Evolutionary conservation across 768 basidiomycete genomes (phyloP), one percentile per base, ranked within the genome.

Genomic region (Naganishia friedmannii): DNA sequence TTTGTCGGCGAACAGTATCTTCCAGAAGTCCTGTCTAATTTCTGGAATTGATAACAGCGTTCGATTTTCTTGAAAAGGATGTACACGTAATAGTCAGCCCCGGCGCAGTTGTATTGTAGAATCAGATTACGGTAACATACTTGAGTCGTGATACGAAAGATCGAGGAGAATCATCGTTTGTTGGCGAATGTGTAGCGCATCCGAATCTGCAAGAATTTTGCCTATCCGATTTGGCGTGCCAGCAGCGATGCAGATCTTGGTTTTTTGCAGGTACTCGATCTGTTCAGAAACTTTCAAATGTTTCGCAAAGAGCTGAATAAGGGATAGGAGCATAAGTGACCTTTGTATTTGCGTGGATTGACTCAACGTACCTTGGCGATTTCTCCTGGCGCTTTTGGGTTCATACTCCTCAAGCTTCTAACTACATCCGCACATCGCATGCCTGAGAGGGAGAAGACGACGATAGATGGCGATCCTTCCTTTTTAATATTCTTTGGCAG

Each of bases 271-370:
- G 82, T 93, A 91, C 19, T 87, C 83, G 76, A 90, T 87, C 80
- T 98, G 94, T 69, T 94, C 91, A 58, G 88, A 83, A 48, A 94
- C 83, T 82, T 94, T 96, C 82, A 95, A 88, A 78, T 98, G 94
- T 81, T 89, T 93, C 34, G 94, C 92, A 76, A 98, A 98, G 31
- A 99, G 86, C 80, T 82, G 68, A 26, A 12, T 0, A 7, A 9
- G 23, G 42, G n/a, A 23, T 19, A 37, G 19, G 26, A 53, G 32
- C 26, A 23, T 56, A 26, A 39, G 21, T n/a, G 12, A 53, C 21
- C 28, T 13, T 1, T 12, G n/a, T 55, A 39, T 65, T n/a, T 65
- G 32, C 19, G 6, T 21, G 26, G 19, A n/a, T 46, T 45, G 26
- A 45, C 37, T 17, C 8, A 15, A 67, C 78, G 72, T 39, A 80